Evolutionary conservation across 768 basidiomycete genomes (phyloP).

Genomic region (Leccinum aurantiacum): DNA sequence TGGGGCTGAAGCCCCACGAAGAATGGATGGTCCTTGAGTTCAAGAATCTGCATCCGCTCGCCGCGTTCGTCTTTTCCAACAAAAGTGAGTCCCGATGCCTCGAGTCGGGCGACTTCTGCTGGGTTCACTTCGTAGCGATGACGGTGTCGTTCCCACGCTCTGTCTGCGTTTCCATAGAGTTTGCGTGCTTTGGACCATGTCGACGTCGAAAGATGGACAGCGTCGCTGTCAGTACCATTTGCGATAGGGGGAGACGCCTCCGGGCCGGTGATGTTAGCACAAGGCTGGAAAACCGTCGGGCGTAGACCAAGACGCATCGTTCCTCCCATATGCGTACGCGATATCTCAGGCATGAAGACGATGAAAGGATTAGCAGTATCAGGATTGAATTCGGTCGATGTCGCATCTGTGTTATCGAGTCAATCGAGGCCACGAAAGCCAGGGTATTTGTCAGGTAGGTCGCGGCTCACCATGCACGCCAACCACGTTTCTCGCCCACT

Average conservation of each 20-base stretch:
- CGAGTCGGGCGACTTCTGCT: conserved; percentile 69
- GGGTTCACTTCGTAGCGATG: conserved; percentile 98
- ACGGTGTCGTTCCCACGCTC: conserved; percentile 94
- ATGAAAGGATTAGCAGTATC: conserved; percentile 69
- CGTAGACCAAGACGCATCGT: conserved; percentile 99
- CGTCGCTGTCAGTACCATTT: conserved; percentile 14
- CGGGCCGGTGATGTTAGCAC: conserved; percentile 14
- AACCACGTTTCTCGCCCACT: conserved; percentile 88
- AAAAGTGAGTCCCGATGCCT: conserved; percentile 71
- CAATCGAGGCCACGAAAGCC: conserved; percentile 7
- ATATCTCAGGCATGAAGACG: conserved; percentile 99
- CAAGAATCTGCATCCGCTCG: conserved; percentile 96
- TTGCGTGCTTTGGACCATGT: conserved; percentile 69
- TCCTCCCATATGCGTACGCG: conserved; percentile 96
- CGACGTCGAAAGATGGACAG: conserved; percentile 43
- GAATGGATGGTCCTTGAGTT: conserved; percentile 89
- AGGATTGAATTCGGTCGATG: conserved; percentile 77
- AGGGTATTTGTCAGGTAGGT: neutral
- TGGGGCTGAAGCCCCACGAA: conserved; percentile 95
- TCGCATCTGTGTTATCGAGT: conserved; percentile 58
- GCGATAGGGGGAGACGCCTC: conserved; percentile 12
- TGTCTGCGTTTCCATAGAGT: conserved; percentile 79
- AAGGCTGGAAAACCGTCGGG: conserved; percentile 85
- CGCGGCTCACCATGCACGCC: conserved; percentile 56
- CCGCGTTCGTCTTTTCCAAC: conserved; percentile 93